phyloP scores from a whole-genome alignment of 2,329 filamentous ascomycete species.

The Hymenoscyphus fructigenus region DNA sequence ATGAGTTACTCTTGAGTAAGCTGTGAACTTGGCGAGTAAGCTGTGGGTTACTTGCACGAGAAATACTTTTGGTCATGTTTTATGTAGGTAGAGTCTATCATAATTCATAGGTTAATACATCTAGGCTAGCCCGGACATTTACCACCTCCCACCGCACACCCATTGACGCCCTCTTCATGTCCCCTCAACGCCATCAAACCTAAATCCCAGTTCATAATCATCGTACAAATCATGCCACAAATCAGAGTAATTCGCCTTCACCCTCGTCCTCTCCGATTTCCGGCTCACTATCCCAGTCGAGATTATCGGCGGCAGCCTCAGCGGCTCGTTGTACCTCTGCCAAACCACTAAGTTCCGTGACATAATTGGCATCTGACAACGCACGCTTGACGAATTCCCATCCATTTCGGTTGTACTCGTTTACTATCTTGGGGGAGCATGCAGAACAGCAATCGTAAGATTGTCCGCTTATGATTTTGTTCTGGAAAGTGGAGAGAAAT shows the following conservation, averaged over 20 bases:
- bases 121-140: neutral
- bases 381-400: slow-evolving; percentile 79
- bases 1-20: no score
- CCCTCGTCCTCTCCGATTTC: slow-evolving; percentile 56
- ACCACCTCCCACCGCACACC: neutral
- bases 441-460: slow-evolving; percentile 82
- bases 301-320: slow-evolving; percentile 46
- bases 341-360: slow-evolving; percentile 72
- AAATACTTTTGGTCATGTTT: neutral
- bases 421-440: slow-evolving; percentile 69
- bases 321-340: slow-evolving; percentile 67
- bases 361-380: slow-evolving; percentile 72
- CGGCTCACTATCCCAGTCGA: slow-evolving; percentile 62
- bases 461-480: slow-evolving; percentile 68
- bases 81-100: neutral
- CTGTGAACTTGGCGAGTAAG: neutral
- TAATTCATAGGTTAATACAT: slow-evolving; percentile 6
- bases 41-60: neutral
- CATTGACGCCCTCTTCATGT: neutral
- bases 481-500: slow-evolving; percentile 72
- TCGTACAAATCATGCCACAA: slow-evolving; percentile 4
- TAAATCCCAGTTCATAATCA: slow-evolving; percentile 10
- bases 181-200: slow-evolving; percentile 2
- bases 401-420: slow-evolving; percentile 63
- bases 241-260: slow-evolving; percentile 35